Evolutionary conservation across 352 stramenopile species (phyloP).

Genomic region (Thraustotheca clavata): DNA sequence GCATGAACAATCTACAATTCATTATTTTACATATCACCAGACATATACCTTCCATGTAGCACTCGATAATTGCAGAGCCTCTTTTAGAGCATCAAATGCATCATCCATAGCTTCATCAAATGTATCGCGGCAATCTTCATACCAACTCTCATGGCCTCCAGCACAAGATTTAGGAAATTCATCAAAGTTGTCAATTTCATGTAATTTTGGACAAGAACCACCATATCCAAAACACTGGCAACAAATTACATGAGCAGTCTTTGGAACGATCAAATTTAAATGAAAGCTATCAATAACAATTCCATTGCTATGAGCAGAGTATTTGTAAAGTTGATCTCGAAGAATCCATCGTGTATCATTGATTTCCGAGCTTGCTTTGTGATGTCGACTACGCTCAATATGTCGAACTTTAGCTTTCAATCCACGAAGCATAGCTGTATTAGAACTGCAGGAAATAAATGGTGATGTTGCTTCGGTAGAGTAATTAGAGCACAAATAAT

Average conservation of each 20-base stretch:
- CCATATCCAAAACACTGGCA: slow-evolving; percentile 7
- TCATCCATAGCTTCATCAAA: not conserved
- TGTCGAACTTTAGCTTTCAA: not conserved
- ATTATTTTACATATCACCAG: too few relatives aligned
- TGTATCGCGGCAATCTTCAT: slow-evolving; percentile 6
- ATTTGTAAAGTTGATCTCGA: not conserved
- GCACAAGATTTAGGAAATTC: not conserved
- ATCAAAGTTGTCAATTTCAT: not conserved
- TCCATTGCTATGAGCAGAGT: not conserved
- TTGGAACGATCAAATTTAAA: not conserved
- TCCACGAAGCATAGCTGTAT: not conserved
- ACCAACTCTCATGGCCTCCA: not conserved
- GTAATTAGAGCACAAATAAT: slow-evolving; percentile 48
- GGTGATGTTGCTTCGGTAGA: slow-evolving; percentile 3
- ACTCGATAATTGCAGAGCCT: too few relatives aligned
- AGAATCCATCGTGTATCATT: slow-evolving; percentile 1
- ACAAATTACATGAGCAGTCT: not conserved
- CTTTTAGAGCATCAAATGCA: not conserved
- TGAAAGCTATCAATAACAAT: slow-evolving; percentile 7
- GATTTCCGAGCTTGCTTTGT: not conserved
- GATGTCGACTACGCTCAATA: not conserved
- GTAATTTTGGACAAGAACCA: not conserved
- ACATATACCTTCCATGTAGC: too few relatives aligned
- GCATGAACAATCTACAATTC: slow-evolving; percentile 4
- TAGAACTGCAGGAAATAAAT: not conserved